Evolutionary conservation across 129 eudicot species (phyloP), one percentile per base, ranked within the genome.

Genomic region (Erigeron canadensis): DNA sequence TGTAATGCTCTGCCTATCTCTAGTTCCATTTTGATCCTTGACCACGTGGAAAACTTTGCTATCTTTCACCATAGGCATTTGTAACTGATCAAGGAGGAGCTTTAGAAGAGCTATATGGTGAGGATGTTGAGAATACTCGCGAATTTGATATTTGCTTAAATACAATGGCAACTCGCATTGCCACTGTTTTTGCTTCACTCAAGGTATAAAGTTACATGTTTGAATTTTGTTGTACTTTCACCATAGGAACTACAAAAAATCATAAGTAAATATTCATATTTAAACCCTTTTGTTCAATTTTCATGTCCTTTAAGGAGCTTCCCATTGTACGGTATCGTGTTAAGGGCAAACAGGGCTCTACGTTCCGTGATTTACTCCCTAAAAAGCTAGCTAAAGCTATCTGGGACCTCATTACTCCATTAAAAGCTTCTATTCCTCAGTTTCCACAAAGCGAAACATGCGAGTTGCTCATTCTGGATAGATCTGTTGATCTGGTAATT

Each of bases 111-210:
- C 84, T 95, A 59, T 90, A 71, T 66, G 77, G 91, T 16, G 91
- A 86, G 19, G 55, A 34, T 75, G 90, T 81, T 71, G 86, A 75
- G 48, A 88, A 79, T 75, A 74, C 96, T 76, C 89, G 74, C 68
- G 74, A 65, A 58, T 81, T 55, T 72, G 96, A 86, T 43, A 72
- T 71, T 44, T 86, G 86, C 80, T 81, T 95, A 76, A 86, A 71
- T 73, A 55, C 65, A 51, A 82, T 95, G 86, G 99, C 97, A 78
- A 74, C 75, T 34, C 87, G 99, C 69, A 81, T 95, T 60, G 90
- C 97, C 71, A 95, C 97, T 41, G 88, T 90, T 75, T 95, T 95
- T 83, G 99, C 99, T 75, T 95, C 99, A 63, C 76, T 95, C 47
- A 95, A 90, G 99, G 99, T 95, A 84, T 8, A 42, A 45, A 45